A percentile compares a stretch with the other conserved stretches of the same genome.
Conservation (phyloP, 2,329 filamentous ascomycete species). For the Trichocomaceae sp. region DNA sequence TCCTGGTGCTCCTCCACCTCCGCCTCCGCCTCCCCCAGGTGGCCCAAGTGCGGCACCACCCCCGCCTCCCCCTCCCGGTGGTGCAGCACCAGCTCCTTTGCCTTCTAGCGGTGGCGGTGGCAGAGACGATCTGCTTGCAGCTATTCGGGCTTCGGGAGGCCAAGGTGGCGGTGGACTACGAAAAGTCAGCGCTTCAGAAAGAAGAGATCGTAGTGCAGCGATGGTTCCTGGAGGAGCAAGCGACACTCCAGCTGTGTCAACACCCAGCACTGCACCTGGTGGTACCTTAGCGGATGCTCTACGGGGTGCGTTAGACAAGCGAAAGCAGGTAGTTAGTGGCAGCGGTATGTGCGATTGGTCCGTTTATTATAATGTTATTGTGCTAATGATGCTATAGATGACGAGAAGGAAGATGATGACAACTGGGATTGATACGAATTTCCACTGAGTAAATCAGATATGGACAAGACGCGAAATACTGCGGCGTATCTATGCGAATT, state of each 20-base stretch:
- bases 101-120: constrained; percentile 35
- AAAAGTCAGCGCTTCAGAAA: constrained; percentile 42
- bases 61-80: constrained; percentile 35
- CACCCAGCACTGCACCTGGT: constrained; percentile 47
- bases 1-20: constrained; percentile 31
- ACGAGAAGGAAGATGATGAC: constrained; percentile 15
- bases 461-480: neutral
- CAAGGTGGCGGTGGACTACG: constrained; percentile 41
- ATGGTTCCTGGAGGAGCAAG: constrained; percentile 44
- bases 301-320: constrained; percentile 67
- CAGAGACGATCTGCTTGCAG: constrained; percentile 40
- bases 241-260: constrained; percentile 55
- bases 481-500: neutral
- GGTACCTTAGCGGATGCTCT: constrained; percentile 74
- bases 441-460: neutral
- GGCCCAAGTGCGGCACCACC: constrained; percentile 33
- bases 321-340: constrained; percentile 89
- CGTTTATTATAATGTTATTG: neutral
- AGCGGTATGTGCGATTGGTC: constrained; percentile 64
- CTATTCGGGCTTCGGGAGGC: constrained; percentile 38
- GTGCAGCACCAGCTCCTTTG: constrained; percentile 42
- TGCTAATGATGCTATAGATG: constrained; percentile 22
- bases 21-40: constrained; percentile 34
- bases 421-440: constrained; percentile 9
- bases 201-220: constrained; percentile 42